Base-by-base conservation (phyloP, 2,329 filamentous ascomycete species). In the Cryphonectria naterciae region DNA sequence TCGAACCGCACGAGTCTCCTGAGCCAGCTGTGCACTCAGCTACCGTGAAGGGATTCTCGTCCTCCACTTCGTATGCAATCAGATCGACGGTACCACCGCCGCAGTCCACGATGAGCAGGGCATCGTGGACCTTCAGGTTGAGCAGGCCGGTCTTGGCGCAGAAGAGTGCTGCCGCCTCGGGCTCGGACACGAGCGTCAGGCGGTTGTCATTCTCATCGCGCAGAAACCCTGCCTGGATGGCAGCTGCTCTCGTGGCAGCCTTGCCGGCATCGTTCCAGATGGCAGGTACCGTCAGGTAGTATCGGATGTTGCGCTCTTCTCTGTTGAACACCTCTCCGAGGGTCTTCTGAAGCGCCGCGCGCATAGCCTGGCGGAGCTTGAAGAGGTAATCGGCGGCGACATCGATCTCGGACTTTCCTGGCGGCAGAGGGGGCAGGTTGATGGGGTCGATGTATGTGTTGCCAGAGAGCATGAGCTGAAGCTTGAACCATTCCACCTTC, bases 221-320 rank as follows among this genome's bases (percentile, higher is more conserved):
- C 69, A 98, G 87, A 86, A 98, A 98, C 63, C 96, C 96, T 72
- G 96, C 96, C 83, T 98, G 95, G 75, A 98, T 97, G 75, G 96
- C 96, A 35, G 96, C 96, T 22, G 95, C 93, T 84, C 96, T 91
- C 19, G 96, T 98, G 54, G 96, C 96, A 70, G 96, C 96, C 84
- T 99, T 99, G 76, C 95, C 96, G 62, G 96, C 95, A 84, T 98
- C 96, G 81, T 98, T 98, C 96, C 96, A 98, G 76, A 99, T 98
- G 76, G 96, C 96, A 28, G 96, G 96, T n/a, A 99, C 96, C 2
- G 96, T 99, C 76, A 99, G 86, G 81, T 98, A 98, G 83, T 98
- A 98, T 76, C 94, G 90, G 77, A 98, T 99, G 81, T 98, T 98
- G 78, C 95, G 92, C 85, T 98, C 96, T 84, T 98, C 96, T 81